Conservation (phyloP, 208 protist genomes). For the Crithidia brevicula region DNA sequence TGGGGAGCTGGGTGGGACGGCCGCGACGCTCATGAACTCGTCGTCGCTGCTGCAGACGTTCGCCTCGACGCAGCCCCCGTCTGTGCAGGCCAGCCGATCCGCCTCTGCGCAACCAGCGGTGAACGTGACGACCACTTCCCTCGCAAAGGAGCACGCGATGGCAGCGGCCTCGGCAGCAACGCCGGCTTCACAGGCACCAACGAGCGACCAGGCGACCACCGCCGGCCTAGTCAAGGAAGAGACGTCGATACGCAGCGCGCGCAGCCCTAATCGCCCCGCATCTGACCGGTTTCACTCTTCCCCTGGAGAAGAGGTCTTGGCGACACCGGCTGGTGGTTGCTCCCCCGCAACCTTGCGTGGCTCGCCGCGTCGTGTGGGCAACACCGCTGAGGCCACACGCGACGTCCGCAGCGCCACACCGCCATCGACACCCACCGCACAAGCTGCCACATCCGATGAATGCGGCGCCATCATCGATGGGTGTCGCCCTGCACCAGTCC, state of each 20-base stretch:
- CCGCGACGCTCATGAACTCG: constrained; percentile 11
- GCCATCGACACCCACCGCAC: too few relatives aligned
- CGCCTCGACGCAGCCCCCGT: constrained; percentile 20
- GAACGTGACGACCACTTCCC: neutral
- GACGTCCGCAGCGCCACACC: too few relatives aligned
- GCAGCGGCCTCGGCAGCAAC: too few relatives aligned
- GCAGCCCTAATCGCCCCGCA: neutral
- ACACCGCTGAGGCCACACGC: too few relatives aligned
- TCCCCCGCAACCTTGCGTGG: neutral
- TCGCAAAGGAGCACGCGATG: neutral
- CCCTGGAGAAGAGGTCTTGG: neutral
- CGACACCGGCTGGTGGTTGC: neutral
- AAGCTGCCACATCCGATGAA: neutral
- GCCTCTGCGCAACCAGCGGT: constrained; percentile 6
- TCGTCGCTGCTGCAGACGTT: constrained; percentile 5
- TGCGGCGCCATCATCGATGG: too few relatives aligned
- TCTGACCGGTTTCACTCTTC: neutral
- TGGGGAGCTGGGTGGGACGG: neutral
- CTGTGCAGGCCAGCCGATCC: constrained; percentile 7
- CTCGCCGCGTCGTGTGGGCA: neutral
- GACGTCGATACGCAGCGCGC: neutral
- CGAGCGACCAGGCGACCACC: too few relatives aligned
- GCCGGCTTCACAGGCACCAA: neutral
- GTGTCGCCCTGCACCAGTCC: too few relatives aligned
- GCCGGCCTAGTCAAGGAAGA: too few relatives aligned